phyloP scores from a whole-genome alignment of 495 filamentous ascomycete genomes.

The Penicillium antarcticum region DNA sequence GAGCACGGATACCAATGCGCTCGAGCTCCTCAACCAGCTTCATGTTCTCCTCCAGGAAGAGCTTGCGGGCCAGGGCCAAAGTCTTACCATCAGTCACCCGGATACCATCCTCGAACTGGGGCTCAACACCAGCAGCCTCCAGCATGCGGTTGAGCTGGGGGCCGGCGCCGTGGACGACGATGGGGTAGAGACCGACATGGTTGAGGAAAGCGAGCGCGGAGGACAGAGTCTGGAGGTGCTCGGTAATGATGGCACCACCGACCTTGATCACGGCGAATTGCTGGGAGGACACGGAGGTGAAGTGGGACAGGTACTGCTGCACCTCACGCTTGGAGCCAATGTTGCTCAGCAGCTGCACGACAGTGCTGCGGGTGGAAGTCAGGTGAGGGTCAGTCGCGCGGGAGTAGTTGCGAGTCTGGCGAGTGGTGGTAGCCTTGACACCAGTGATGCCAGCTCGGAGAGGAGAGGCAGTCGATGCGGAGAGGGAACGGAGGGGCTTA shows the following conservation, averaged over 20 bases:
- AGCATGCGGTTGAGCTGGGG: constrained; percentile 95
- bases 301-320: constrained; percentile 97
- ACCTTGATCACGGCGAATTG: constrained; percentile 99
- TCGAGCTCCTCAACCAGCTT: constrained; percentile 92
- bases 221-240: constrained; percentile 86
- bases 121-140: constrained; percentile 88
- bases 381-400: constrained; percentile 45
- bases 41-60: constrained; percentile 95
- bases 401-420: constrained; percentile 43
- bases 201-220: constrained; percentile 88
- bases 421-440: constrained; percentile 19
- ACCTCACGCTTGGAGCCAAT: constrained; percentile 97
- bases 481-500: constrained; percentile 46
- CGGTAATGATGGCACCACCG: constrained; percentile 93
- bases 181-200: constrained; percentile 91
- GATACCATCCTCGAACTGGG: constrained; percentile 95
- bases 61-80: constrained; percentile 78
- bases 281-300: constrained; percentile 94
- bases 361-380: constrained; percentile 74
- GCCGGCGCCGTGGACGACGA: constrained; percentile 95
- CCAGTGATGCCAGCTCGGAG: constrained; percentile 29
- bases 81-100: constrained; percentile 96
- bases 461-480: constrained; percentile 37
- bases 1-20: constrained; percentile 84
- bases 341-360: constrained; percentile 91